Conservation (phyloP, 805 yeast species). For the Cyberlindnera nakhonratchasimensis region DNA sequence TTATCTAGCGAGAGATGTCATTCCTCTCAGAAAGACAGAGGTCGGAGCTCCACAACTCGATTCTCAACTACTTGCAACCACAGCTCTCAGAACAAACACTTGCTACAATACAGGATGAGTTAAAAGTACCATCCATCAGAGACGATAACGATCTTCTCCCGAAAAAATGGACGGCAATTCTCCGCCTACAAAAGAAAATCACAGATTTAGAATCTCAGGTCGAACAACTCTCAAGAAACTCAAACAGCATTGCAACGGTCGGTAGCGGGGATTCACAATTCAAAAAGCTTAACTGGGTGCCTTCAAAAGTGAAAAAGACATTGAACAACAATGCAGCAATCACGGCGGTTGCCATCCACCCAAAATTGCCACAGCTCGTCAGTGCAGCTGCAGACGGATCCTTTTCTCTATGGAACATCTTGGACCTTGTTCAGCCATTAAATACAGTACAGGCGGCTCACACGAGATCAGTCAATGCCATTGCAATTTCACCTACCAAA, state of each 20-base stretch:
- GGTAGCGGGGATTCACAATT: slow-evolving; percentile 16
- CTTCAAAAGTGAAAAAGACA: slow-evolving; percentile 25
- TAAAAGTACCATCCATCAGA: slow-evolving; percentile 19
- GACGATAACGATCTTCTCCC: slow-evolving; percentile 43
- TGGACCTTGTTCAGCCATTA: slow-evolving; percentile 58
- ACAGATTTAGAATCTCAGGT: slow-evolving; percentile 65
- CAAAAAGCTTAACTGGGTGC: slow-evolving; percentile 26
- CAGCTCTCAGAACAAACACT: slow-evolving; percentile 15
- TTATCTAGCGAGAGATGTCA: slow-evolving; percentile 17
- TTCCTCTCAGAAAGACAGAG: slow-evolving; percentile 42
- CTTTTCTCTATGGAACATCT: slow-evolving; percentile 66
- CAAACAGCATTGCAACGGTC: slow-evolving; percentile 34
- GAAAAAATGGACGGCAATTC: slow-evolving; percentile 85
- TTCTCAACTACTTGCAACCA: slow-evolving; percentile 46
- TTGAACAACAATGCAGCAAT: slow-evolving; percentile 45
- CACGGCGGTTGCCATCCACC: slow-evolving; percentile 68
- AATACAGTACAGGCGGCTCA: slow-evolving; percentile 71
- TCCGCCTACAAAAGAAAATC: slow-evolving; percentile 71
- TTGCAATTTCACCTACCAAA: slow-evolving; percentile 51
- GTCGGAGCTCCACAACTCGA: slow-evolving; percentile 44
- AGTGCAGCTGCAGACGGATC: slow-evolving; percentile 68
- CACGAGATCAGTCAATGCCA: slow-evolving; percentile 58
- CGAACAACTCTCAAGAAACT: slow-evolving; percentile 45
- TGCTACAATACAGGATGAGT: slow-evolving; percentile 22
- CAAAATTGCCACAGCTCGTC: slow-evolving; percentile 59